Percentiles rank a stretch among this genome's conserved stretches.
Evolutionary conservation across 352 stramenopile genomes (phyloP).

Genomic region (Pythium sp.): DNA sequence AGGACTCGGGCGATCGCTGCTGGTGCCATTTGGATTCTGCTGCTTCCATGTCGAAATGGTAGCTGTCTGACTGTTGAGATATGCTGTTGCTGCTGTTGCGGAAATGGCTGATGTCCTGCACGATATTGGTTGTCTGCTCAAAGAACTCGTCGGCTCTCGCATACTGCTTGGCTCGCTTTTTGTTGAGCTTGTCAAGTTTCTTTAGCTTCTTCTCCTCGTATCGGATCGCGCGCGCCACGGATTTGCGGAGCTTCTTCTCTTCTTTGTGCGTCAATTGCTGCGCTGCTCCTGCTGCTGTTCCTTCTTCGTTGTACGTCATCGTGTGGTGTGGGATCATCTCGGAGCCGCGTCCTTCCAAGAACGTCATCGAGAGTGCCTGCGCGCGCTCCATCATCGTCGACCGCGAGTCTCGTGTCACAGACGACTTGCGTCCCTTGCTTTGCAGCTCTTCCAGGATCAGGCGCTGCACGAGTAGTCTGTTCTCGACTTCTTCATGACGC

Average conservation of each 20-base stretch:
- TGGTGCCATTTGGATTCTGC: constrained; percentile 9
- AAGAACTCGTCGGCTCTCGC: constrained; percentile 20
- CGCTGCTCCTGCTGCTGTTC: not conserved
- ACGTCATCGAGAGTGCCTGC: constrained; percentile 11
- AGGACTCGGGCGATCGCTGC: constrained; percentile 6
- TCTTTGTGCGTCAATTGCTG: constrained; percentile 22
- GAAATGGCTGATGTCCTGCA: not conserved
- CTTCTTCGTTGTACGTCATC: not conserved
- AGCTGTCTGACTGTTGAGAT: constrained; percentile 9
- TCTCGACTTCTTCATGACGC: constrained; percentile 3
- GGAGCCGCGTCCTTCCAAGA: constrained; percentile 13
- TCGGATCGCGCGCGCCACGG: constrained; percentile 22
- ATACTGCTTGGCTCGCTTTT: constrained; percentile 18
- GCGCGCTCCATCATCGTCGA: constrained; percentile 16
- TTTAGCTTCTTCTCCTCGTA: constrained; percentile 34
- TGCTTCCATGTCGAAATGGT: constrained; percentile 13
- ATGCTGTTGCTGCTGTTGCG: constrained; percentile 8
- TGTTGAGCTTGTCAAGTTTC: constrained; percentile 27
- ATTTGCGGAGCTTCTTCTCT: constrained; percentile 34
- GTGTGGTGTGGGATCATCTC: constrained; percentile 5
- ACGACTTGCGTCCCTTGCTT: not conserved
- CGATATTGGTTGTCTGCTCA: constrained; percentile 8
- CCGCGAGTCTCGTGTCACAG: not conserved
- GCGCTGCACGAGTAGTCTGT: constrained; percentile 12
- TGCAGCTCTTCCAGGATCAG: constrained; percentile 19